Evolutionary conservation across 495 filamentous ascomycete species (phyloP), one percentile per base, ranked within the genome.

Genomic region (Podospora conica): DNA sequence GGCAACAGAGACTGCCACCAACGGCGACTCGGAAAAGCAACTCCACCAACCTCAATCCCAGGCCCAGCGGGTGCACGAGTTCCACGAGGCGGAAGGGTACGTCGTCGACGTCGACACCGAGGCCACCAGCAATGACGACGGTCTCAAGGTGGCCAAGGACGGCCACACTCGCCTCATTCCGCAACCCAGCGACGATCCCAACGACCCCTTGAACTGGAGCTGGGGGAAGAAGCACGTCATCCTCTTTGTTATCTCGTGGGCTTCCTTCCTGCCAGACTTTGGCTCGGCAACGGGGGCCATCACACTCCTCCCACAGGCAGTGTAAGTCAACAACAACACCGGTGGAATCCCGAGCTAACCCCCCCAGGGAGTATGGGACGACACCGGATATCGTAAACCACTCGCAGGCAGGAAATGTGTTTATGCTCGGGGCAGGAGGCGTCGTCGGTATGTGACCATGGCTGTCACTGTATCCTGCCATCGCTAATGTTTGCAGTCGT

Each of bases 151-250:
- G 23, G 74, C 80, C 22, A 66, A 64, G 48, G 80, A 82, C 65
- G 78, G 78, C 12, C 76, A 78, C 25, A 85, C 80, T 0, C 76
- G 86, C 40, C 76, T 88, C 9, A 86, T 87, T 55, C 87, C 86
- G 0, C 85, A 89, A 72, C 86, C 87, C 1, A 81, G 77, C 62
- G 75, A 77, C 58, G 81, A 86, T 61, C 77, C 80, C 0, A 76
- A 83, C 58, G 87, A 89, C 68, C 86, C 86, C 0, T 74, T 90
- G 31, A 88, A 87, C 69, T 89, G 86, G 86, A 75, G 66, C 33
- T 71, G 71, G 66, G 67, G 65, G 20, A 83, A 78, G 67, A 89
- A 88, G 70, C 78, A 85, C 61, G 18, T 83, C 22, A 83, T 85
- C 48, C 78, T 88, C 0, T 75, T 82, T 20, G 74, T 87, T 15